Conservation (phyloP, 1,284 basidiomycete species). For the Cryptococcus sp. region DNA sequence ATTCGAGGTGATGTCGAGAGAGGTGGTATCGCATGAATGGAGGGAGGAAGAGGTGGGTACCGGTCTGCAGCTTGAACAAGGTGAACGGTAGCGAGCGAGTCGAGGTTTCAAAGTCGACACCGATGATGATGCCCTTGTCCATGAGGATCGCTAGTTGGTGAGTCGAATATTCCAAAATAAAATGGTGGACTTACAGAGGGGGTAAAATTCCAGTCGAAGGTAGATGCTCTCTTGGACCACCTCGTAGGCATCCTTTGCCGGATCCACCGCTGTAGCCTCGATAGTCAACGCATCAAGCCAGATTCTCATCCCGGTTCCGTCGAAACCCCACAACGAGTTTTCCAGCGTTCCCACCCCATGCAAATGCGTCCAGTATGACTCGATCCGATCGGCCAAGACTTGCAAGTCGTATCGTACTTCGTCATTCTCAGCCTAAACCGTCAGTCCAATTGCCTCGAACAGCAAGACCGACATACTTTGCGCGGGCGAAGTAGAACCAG, state of each 20-base stretch:
- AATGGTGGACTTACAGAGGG: constrained; percentile 64
- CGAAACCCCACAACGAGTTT: constrained; percentile 96
- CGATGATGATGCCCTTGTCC: constrained; percentile 98
- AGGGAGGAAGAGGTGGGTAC: constrained; percentile 92
- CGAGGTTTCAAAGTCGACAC: constrained; percentile 81
- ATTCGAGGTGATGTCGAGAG: constrained; percentile 60
- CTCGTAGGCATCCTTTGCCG: constrained; percentile 51
- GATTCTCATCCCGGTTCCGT: constrained; percentile 79
- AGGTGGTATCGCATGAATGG: constrained; percentile 85
- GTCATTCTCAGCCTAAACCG: constrained; percentile 62
- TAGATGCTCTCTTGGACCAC: constrained; percentile 87
- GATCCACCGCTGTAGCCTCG: constrained; percentile 55
- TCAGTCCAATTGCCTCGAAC: not conserved
- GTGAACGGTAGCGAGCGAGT: constrained; percentile 78
- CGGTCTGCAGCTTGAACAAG: constrained; percentile 86
- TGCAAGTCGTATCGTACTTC: constrained; percentile 94
- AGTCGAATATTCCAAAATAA: not conserved
- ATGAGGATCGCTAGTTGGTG: constrained; percentile 72
- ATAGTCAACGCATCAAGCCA: constrained; percentile 95
- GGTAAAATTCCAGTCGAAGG: constrained; percentile 89
- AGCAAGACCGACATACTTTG: constrained; percentile 51
- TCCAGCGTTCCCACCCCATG: constrained; percentile 86
- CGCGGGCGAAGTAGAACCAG: constrained; percentile 78
- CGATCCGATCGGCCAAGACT: constrained; percentile 88
- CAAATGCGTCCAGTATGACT: constrained; percentile 98